phyloP scores from a whole-genome alignment of 2,329 filamentous ascomycete species.

The Esteya vermicola region DNA sequence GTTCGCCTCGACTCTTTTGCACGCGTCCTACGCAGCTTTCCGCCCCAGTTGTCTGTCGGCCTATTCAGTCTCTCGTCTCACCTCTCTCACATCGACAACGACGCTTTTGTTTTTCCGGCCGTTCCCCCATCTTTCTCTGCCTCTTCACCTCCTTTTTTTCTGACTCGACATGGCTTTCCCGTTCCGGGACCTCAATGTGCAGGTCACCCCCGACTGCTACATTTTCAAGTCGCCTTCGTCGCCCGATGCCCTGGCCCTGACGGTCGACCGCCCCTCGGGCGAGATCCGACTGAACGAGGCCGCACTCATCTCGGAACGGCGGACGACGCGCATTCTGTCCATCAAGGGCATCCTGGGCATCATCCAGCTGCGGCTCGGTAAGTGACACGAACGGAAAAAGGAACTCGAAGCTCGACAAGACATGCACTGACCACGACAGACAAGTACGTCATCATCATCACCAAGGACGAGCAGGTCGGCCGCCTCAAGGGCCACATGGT shows the following conservation, averaged over 20 bases:
- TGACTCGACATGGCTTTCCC: slow-evolving; percentile 39
- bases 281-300: slow-evolving; percentile 78
- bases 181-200: slow-evolving; percentile 94
- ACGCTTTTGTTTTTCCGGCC: too few species aligned
- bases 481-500: slow-evolving; percentile 91
- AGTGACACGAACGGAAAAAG: slow-evolving; percentile 10
- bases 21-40: too few species aligned
- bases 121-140: too few species aligned
- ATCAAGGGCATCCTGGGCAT: slow-evolving; percentile 91
- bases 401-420: too few species aligned
- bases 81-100: too few species aligned
- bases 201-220: slow-evolving; percentile 83
- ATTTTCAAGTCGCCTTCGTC: slow-evolving; percentile 94
- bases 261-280: slow-evolving; percentile 84
- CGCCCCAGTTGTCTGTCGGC: too few species aligned
- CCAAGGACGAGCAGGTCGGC: slow-evolving; percentile 81
- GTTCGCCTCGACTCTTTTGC: too few species aligned
- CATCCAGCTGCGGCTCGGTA: slow-evolving; percentile 85
- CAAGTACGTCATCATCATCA: slow-evolving; percentile 95
- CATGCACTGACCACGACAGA: slow-evolving; percentile 42
- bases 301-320: slow-evolving; percentile 58
- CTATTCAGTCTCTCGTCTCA: too few species aligned
- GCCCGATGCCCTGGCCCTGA: slow-evolving; percentile 71
- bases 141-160: background rate
- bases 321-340: slow-evolving; percentile 63